Base-by-base conservation (phyloP, 805 yeast species). In the Candida coquimbonensis region DNA sequence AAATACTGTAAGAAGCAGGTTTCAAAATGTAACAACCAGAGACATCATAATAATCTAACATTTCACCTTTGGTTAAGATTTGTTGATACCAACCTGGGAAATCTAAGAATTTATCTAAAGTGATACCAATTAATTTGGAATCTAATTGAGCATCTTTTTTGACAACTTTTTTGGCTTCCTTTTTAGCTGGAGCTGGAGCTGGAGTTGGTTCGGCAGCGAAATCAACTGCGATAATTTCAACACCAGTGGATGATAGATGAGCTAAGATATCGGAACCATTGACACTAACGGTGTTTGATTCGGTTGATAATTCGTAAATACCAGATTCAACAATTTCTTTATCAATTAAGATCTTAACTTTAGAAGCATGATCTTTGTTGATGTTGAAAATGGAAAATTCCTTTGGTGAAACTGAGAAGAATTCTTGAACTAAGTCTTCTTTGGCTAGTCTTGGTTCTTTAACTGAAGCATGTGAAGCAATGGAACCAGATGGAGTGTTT, bases 51-150 rank as follows among this genome's bases (percentile, higher is more conserved):
- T 93, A 93, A 66, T 95, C 99, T 60, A 93, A 77, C 96, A 95
- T 87, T 69, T 93, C 99, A 69, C 96, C 95, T 71, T 93, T 93
- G 60, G 95, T 86, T 54, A 90, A 77, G 49, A 95, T 83, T 73
- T 93, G 99, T 59, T 90, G 90, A 73, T 93, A 93, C 99, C 99
- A 93, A 44, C 89, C 81, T 51, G 99, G 81, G 74, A 93, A 93
- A 65, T 93, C 99, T 59, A 80, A 74, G 52, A 81, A 78, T 70
- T 93, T 93, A 68, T 88, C 96, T 43, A 86, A 95, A 39, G 98
- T 93, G 65, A 93, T 91, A 68, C 99, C 99, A 56, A 93, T 87
- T 60, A 90, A 71, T 60, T 91, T 89, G 42, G 96, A 93, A 61
- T 87, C 96, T 55, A 83, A 66, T 52, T 78, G 77, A 43, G 86